These are phyloP conservation scores for Mucor racemosus DNA, from an alignment of 371 early-diverging fungal species.

Conservation along the genomic window DNA sequence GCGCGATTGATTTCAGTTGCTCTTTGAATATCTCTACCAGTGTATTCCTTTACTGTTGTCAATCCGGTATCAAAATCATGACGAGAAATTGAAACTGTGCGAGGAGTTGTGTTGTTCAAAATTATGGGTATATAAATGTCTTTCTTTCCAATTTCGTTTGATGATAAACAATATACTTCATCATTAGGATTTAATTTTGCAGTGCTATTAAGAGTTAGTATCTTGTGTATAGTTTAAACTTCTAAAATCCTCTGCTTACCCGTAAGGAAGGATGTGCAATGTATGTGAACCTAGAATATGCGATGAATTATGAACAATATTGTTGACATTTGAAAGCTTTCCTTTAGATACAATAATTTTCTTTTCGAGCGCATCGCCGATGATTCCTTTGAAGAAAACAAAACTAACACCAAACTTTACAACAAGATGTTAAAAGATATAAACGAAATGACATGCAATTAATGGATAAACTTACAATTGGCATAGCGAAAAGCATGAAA, in stretches of 20 bases:
- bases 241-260: constrained; percentile 29
- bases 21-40: constrained; percentile 39
- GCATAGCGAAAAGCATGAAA: constrained; percentile 34
- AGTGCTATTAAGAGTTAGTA: constrained; percentile 29
- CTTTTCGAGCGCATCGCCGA: constrained; percentile 33
- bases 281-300: constrained; percentile 57
- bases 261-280: constrained; percentile 54
- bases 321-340: constrained; percentile 46
- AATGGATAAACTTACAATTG: constrained; percentile 31
- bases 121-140: constrained; percentile 52
- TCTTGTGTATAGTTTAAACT: neutral
- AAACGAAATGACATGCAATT: neutral
- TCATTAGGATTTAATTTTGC: constrained; percentile 53
- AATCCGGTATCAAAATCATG: constrained; percentile 46
- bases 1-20: constrained; percentile 47
- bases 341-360: constrained; percentile 48
- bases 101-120: constrained; percentile 54
- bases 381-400: constrained; percentile 12
- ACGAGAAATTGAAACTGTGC: constrained; percentile 39
- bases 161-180: constrained; percentile 48
- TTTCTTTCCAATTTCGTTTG: constrained; percentile 34
- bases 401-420: constrained; percentile 11
- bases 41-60: constrained; percentile 17
- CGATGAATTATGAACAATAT: constrained; percentile 43
- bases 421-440: neutral